Evolutionary conservation across 2,329 filamentous ascomycete species (phyloP).

Genomic region (Apiospora sp.): DNA sequence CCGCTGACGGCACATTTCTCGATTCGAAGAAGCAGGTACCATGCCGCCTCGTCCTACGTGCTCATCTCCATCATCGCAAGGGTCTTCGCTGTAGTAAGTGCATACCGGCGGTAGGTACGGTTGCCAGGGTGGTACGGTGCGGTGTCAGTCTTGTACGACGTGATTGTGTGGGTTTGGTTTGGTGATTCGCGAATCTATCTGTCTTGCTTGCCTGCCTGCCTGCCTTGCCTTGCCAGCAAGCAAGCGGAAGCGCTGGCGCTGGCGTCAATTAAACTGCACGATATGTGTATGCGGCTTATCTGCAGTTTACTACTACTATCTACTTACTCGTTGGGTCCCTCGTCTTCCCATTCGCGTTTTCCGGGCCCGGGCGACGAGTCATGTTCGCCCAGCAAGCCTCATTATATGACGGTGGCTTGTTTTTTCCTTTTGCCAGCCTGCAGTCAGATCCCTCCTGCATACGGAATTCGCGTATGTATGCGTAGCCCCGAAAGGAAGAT

Average conservation of each 20-base stretch:
- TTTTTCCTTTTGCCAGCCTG: neutral
- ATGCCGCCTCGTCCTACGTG: conserved; percentile 16
- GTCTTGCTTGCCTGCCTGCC: neutral
- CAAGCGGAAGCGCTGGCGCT: conserved; percentile 12
- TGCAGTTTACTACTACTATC: neutral
- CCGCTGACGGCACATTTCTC: neutral
- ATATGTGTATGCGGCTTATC: neutral
- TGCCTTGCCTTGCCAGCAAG: neutral
- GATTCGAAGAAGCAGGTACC: conserved; percentile 1
- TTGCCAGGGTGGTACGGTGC: conserved; percentile 6
- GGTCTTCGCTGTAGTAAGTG: conserved; percentile 12
- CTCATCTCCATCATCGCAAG: conserved; percentile 14
- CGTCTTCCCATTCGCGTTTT: neutral
- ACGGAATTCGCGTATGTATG: neutral
- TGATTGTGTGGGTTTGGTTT: neutral
- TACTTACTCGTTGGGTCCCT: neutral
- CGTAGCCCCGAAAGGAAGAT: neutral
- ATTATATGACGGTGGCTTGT: conserved; percentile 11
- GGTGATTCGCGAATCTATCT: conserved; percentile 2
- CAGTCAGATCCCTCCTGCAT: conserved; percentile 7
- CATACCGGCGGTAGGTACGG: neutral
- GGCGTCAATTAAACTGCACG: conserved; percentile 14
- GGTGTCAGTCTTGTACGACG: conserved; percentile 10
- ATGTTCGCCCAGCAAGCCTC: conserved; percentile 9
- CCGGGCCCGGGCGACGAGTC: conserved; percentile 6